Evolutionary conservation across 2,329 filamentous ascomycete genomes (phyloP), one percentile per base, ranked within the genome.

Genomic region (Beauveria brongniartii): DNA sequence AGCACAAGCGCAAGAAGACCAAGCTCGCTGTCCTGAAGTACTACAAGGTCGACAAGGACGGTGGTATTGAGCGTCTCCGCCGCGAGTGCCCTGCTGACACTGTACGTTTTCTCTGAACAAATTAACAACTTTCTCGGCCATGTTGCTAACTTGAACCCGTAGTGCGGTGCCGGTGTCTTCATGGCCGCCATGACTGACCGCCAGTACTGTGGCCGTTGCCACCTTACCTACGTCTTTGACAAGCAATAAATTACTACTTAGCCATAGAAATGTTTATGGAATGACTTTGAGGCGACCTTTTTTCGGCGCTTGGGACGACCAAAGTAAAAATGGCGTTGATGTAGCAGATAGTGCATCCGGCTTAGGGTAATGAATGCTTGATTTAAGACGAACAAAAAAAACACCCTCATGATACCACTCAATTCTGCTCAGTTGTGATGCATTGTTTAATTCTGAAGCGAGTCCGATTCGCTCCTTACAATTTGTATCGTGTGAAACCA

Each of bases 1-100:
- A 99, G 94, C 94, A 99, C 89, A 99, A 99, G 92, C 90, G 92
- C 85, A 99, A 97, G 92, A 99, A 99, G 93, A 96, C 90, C 88
- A 99, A 99, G 90, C 84, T 99, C 80, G 94, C 94, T 75, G 93
- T 99, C 72, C 92, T 99, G 80, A 99, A 99, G 89, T 99, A 99
- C 91, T 99, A 99, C 91, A 99, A 99, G 91, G 94, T 99, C 73
- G 94, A 97, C 80, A 91, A 90, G 73, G 94, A 99, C 75, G 94
- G 95, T 82, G 97, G 97, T 89, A 97, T 99, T 74, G 94, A 99
- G 90, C 94, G 94, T 76, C 89, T 99, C 70, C 88, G 95, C 78
- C 88, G 94, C 80, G 95, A 99, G 87, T 99, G 94, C 85, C 94
- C 95, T 70, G 82, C 85, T 76, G 88, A 92, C 71, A 91, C 89